Evolutionary conservation across 495 filamentous ascomycete species (phyloP), one percentile per base, ranked within the genome.

Genomic region (Tuber calosporum): DNA sequence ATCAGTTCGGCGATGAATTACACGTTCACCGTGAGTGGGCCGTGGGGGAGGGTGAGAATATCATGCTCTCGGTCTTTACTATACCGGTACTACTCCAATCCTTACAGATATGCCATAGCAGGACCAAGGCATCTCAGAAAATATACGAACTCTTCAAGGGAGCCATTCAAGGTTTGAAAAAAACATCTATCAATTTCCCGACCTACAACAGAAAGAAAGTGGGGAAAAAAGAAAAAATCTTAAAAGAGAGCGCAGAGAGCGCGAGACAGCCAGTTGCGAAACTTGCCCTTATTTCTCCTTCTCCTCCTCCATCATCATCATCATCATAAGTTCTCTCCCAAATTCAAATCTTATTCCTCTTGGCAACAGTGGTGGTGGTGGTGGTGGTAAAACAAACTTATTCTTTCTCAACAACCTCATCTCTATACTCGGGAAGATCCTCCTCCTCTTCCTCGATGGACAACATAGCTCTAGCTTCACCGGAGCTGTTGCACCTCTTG

Each of bases 371-470:
- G 34, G 17, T 22, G 26, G 11, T 41, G 1, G 1, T 41, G 11
- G 26, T 3, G 17, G 34, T 62, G 5, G 30, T 0, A 26, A 36
- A 39, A 70, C 19, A 22, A 69, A 37, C 43, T 66, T 77, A 78
- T 69, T 77, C 76, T 38, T 77, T 78, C 70, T 77, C 68, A 17
- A 66, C 70, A n/a, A 68, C 62, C 40, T 69, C 70, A 20, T 78
- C 74, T 8, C 70, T 34, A 78, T 78, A 78, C 38, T 66, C 74
- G 2, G 74, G 76, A 8, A 67, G 75, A 0, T 40, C 74, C 53
- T 71, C 76, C 5, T 67, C 48, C 9, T 67, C 53, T 17, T 30
- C 69, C n/a, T 70, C 67, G 39, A 76, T 68, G 20, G 73, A 66
- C 67, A 78, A 43, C 30, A 78, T 20, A 19, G 70, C 70, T 68